Percentiles rank a stretch among this genome's conserved stretches.
Conservation (phyloP, 441 rosid genomes). For the California macrophylla region DNA sequence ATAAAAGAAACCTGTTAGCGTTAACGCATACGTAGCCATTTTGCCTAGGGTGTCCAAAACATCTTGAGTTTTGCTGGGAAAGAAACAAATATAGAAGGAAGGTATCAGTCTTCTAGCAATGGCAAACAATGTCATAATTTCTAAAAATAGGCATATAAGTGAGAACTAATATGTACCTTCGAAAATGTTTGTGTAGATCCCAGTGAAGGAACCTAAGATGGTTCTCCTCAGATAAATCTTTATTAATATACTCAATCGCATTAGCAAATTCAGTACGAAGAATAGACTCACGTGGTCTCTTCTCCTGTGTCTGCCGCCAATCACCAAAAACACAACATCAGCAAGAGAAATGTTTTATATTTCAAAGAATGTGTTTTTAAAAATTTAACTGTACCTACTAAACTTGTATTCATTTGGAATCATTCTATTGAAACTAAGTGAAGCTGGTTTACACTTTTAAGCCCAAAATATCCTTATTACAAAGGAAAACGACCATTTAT, state of each 20-base stretch:
- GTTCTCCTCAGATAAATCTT: constrained; percentile 68
- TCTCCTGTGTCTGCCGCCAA: constrained; percentile 62
- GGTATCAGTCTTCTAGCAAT: neutral
- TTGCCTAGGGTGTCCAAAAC: constrained; percentile 70
- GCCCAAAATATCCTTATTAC: neutral
- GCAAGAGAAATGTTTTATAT: neutral
- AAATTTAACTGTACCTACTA: neutral
- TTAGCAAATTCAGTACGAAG: constrained; percentile 85
- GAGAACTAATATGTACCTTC: constrained; percentile 44
- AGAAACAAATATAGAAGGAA: constrained; percentile 5
- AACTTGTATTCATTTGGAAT: neutral
- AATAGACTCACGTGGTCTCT: constrained; percentile 90
- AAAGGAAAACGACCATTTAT: neutral
- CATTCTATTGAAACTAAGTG: neutral
- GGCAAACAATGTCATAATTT: neutral
- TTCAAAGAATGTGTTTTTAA: neutral
- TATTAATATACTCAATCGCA: constrained; percentile 82
- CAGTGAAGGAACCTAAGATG: constrained; percentile 67
- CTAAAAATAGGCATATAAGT: neutral
- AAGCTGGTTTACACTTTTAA: neutral
- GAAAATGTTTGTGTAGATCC: constrained; percentile 76
- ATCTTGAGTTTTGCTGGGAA: constrained; percentile 69
- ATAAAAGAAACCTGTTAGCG: constrained; percentile 81
- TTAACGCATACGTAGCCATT: constrained; percentile 78
- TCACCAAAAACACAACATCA: constrained; percentile 7